These are phyloP conservation scores for Podaxis sp. DNA, from an alignment of 768 basidiomycete species.

Conservation along the genomic window DNA sequence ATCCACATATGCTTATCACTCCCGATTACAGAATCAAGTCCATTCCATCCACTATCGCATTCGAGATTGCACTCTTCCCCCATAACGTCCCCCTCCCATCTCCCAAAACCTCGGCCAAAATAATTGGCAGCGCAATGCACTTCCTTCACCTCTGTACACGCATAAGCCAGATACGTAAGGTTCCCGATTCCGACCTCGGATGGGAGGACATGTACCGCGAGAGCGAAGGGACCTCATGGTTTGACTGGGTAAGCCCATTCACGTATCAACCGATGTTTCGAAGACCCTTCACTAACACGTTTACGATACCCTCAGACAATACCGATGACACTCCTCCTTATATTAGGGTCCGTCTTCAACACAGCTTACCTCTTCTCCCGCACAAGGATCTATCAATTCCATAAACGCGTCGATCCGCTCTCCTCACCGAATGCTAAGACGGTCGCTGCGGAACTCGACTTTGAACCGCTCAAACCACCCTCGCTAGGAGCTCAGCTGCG, in stretches of 20 bases:
- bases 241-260: constrained; percentile 65
- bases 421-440: constrained; percentile 71
- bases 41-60: constrained; percentile 71
- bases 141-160: constrained; percentile 67
- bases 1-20: not conserved
- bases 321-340: constrained; percentile 56
- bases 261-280: too few relatives aligned
- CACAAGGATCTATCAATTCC: constrained; percentile 67
- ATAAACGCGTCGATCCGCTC: constrained; percentile 61
- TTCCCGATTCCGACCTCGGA: constrained; percentile 66
- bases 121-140: constrained; percentile 66
- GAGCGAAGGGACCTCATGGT: constrained; percentile 64
- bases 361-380: constrained; percentile 69
- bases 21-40: constrained; percentile 47
- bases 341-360: constrained; percentile 57
- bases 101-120: constrained; percentile 62
- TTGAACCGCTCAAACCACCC: constrained; percentile 42
- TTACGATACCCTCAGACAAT: constrained; percentile 48
- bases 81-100: constrained; percentile 74
- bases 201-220: constrained; percentile 82
- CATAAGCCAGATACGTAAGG: constrained; percentile 51
- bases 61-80: constrained; percentile 82
- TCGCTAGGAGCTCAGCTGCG: constrained; percentile 45
- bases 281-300: constrained; percentile 15
- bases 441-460: constrained; percentile 53